Base-by-base conservation (phyloP, 169 alveolate genomes). In the Plasmodium vivax region DNA sequence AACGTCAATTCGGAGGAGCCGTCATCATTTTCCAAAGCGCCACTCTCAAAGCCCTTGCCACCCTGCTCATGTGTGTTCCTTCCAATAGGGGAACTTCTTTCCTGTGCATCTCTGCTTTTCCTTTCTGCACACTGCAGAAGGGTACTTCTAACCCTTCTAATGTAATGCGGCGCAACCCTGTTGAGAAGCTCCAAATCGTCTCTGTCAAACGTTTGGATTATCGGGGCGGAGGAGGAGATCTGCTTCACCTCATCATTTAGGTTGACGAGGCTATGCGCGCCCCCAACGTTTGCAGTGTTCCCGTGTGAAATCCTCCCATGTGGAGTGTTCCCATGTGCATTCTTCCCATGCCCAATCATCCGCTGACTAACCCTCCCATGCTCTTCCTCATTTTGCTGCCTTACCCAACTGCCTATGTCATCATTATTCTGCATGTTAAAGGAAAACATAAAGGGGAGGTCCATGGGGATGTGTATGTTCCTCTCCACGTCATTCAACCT, bases 401-500 rank as follows among this genome's bases (percentile, higher is more conserved):
- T 58, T 36, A 90, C 43, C 94, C 94, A 90, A 14, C 47, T 16
- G 12, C 19, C 2, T 30, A 82, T 90, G 68, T 90, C 94, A 2
- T 81, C 83, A 90, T 90, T 82, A 45, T 90, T 82, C 54, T 90
- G 82, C 41, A 90, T 45, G 10, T 90, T 81, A 23, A 81, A 80
- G 14, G 94, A 82, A 90, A 68, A 90, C 19, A 27, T 23, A 23
- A 90, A n/a, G 8, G 91, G 90, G 38, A 81, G 34, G 10, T 90
- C 84, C 94, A 90, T 90, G 0, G 91, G 94, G 10, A 90, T 90
- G 34, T 45, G 47, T 32, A 90, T 54, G 14, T 90, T 43, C 27
- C 94, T 82, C 83, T 90, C 94, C 10, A 54, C 43, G 41, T 79
- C 91, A 81, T 79, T 90, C 68, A 90, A 54, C 56, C 94, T 41